These are phyloP conservation scores for Gossypium australe DNA, from an alignment of 345 rosid genomes.

Conservation along the genomic window DNA sequence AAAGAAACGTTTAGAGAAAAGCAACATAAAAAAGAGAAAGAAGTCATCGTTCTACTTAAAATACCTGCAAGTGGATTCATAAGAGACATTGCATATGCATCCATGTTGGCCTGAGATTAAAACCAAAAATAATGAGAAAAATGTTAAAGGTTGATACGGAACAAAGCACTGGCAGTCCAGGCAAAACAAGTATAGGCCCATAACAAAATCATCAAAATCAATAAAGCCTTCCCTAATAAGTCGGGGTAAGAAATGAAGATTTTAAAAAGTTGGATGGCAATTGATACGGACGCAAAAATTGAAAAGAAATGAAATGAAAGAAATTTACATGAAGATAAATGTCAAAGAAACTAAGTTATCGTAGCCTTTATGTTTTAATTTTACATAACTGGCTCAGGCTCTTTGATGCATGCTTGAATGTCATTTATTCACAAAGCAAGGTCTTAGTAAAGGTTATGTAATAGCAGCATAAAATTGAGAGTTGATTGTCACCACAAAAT, in stretches of 20 bases:
- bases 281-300: not conserved
- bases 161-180: not conserved
- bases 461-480: not conserved
- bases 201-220: not conserved
- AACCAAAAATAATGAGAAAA: slow-evolving; percentile 10
- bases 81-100: slow-evolving; percentile 82
- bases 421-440: not conserved
- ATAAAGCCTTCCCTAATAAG: not conserved
- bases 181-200: not conserved
- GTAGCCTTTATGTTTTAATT: not conserved
- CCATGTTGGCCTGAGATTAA: slow-evolving; percentile 62
- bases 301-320: not conserved
- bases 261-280: not conserved
- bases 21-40: not conserved
- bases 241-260: not conserved
- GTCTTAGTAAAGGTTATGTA: not conserved
- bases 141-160: not conserved
- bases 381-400: not conserved
- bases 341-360: not conserved
- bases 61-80: slow-evolving; percentile 84
- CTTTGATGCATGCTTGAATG: not conserved
- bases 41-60: slow-evolving; percentile 8
- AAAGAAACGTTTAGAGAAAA: not conserved
- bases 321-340: not conserved
- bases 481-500: not conserved